Conservation (phyloP, 1,284 basidiomycete species). For the Fomitopsis schrenkii region DNA sequence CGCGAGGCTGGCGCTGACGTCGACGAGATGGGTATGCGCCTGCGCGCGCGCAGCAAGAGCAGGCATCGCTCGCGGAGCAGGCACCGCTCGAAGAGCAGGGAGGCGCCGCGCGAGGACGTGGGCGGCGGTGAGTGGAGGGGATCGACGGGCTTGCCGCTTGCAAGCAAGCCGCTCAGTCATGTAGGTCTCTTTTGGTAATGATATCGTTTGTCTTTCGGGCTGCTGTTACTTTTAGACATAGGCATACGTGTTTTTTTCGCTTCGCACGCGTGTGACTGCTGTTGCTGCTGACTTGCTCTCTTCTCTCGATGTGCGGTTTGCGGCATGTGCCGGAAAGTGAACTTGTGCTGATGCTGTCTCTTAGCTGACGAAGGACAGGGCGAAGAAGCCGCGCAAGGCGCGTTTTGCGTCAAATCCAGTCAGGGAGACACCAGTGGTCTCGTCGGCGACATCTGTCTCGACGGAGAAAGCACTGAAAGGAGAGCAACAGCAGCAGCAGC, state of each 20-base stretch:
- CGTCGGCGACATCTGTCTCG: background rate
- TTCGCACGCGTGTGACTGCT: conserved; percentile 23
- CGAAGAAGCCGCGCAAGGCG: conserved; percentile 56
- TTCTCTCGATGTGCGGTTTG: conserved; percentile 15
- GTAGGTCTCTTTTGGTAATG: conserved; percentile 77
- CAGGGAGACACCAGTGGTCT: background rate
- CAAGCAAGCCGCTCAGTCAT: conserved; percentile 69
- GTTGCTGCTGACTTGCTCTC: conserved; percentile 17
- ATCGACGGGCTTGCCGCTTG: conserved; percentile 29
- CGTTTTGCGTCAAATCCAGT: conserved; percentile 21
- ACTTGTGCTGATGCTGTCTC: conserved; percentile 17
- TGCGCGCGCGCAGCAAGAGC: conserved; percentile 26
- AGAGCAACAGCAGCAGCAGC: background rate
- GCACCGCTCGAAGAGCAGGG: conserved; percentile 15
- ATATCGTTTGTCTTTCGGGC: conserved; percentile 9
- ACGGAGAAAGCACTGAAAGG: background rate
- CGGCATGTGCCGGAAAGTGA: background rate
- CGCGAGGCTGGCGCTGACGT: conserved; percentile 23
- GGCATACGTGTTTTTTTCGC: background rate
- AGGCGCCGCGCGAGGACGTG: conserved; percentile 5
- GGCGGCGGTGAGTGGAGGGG: conserved; percentile 11
- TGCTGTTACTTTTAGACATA: too few relatives aligned
- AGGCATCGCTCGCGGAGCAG: conserved; percentile 24
- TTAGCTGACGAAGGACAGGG: conserved; percentile 69
- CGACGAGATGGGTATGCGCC: conserved; percentile 59